Base-by-base conservation (phyloP, 75 land plant species). In the Pseudotsuga menziesii region DNA sequence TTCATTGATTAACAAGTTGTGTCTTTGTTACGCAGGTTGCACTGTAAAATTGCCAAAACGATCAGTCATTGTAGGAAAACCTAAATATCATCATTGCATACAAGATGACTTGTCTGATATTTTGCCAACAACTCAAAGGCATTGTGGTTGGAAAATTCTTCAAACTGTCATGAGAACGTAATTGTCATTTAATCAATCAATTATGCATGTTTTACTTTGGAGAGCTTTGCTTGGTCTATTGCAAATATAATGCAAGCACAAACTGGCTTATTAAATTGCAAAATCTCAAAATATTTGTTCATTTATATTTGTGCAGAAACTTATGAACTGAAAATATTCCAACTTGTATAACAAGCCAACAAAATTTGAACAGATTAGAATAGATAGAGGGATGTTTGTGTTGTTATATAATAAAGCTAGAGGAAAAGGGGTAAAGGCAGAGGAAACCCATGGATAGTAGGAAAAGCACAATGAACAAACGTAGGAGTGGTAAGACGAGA, bases 51-150 rank as follows among this genome's bases (percentile, higher is more conserved):
- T 48, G 3, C 29, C 52, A 23, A 23, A 58, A 39, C 7, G 19
- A 73, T 57, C 58, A 78, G n/a, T 32, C 3, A 66, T 29, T 48
- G 69, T 72, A 56, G 39, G 27, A n/a, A 72, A 76, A 91, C 96
- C 93, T 94, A 96, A 58, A 94, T 94, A 76, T 94, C 98, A 79
- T 94, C 98, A 77, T 94, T 93, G 80, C 92, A 94, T 11, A 91
- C 93, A 54, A 90, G 91, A 84, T 94, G 96, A 41, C 84, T 90
- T 61, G 81, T 81, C 22, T 82, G 59, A 77, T 94, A 94, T 76
- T 82, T 92, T 71, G 86, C 77, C 4, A 94, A 87, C 58, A 94
- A 78, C 57, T 85, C 91, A 76, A 94, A 91, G 35, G 88, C 88
- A 75, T 86, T 86, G 80, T 84, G 87, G 69, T 84, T 86, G 23